These are phyloP conservation scores for Arthrobotrys entomopaga DNA, from an alignment of 2,329 filamentous ascomycete species.

Conservation along the genomic window DNA sequence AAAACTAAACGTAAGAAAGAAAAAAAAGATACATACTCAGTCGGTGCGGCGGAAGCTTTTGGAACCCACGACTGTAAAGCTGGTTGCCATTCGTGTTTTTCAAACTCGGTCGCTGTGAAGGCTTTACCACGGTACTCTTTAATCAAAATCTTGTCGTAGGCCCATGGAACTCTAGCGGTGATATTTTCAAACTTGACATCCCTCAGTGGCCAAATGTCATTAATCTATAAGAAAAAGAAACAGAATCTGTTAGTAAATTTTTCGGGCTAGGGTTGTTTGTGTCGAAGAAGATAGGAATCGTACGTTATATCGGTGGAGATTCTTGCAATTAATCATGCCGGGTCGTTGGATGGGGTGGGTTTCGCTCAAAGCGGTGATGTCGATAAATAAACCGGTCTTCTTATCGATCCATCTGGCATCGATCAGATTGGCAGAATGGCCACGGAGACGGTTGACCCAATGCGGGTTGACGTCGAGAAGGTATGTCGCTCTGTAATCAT, in stretches of 20 bases:
- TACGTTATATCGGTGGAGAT: conserved; percentile 74
- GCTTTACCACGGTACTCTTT: conserved; percentile 74
- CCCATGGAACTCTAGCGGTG: conserved; percentile 74
- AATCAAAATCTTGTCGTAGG: conserved; percentile 72
- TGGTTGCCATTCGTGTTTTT: conserved; percentile 62
- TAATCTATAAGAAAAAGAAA: conserved; percentile 61
- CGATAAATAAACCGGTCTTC: conserved; percentile 79
- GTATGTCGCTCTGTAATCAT: conserved; percentile 68
- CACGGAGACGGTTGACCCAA: conserved; percentile 70
- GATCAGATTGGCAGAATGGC: conserved; percentile 80
- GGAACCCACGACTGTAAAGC: conserved; percentile 29
- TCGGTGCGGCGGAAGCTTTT: conserved; percentile 12
- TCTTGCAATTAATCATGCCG: conserved; percentile 81
- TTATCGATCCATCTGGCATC: conserved; percentile 85
- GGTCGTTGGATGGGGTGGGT: conserved; percentile 70
- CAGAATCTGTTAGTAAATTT: not conserved
- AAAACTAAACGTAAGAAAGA: no score
- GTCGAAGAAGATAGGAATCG: conserved; percentile 3
- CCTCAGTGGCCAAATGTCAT: conserved; percentile 80
- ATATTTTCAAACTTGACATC: conserved; percentile 79
- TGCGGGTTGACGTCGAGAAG: conserved; percentile 82
- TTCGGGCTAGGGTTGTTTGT: not conserved
- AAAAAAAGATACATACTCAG: no score
- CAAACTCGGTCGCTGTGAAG: conserved; percentile 70
- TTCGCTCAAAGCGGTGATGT: conserved; percentile 81